Evolutionary conservation across 2,329 filamentous ascomycete species (phyloP).

Genomic region (Ophiobolus disseminans): DNA sequence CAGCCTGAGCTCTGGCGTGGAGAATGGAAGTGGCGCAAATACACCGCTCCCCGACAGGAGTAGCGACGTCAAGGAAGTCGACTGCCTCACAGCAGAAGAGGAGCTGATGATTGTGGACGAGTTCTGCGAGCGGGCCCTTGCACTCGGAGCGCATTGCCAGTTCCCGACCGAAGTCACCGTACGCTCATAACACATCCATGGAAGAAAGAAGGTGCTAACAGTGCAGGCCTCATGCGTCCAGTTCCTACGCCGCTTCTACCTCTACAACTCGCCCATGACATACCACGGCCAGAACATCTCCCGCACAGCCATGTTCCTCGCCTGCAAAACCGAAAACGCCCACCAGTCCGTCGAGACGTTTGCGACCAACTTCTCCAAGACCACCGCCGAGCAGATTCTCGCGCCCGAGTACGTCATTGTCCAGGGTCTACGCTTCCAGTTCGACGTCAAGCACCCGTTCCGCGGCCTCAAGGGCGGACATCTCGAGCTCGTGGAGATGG

Average conservation of each 20-base stretch:
- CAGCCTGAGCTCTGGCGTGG: constrained; percentile 33
- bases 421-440: constrained; percentile 89
- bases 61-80: constrained; percentile 59
- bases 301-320: constrained; percentile 89
- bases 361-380: constrained; percentile 51
- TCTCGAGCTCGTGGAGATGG: constrained; percentile 77
- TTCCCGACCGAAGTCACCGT: constrained; percentile 68
- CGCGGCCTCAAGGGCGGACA: constrained; percentile 84
- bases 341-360: constrained; percentile 74
- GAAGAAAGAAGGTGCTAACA: constrained; percentile 8
- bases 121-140: constrained; percentile 70
- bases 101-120: constrained; percentile 82
- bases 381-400: constrained; percentile 80
- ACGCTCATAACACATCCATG: constrained; percentile 15
- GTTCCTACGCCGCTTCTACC: constrained; percentile 92
- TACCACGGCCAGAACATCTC: constrained; percentile 91
- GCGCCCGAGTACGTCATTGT: constrained; percentile 92
- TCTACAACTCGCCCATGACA: constrained; percentile 94
- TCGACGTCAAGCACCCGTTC: constrained; percentile 91
- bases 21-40: constrained; percentile 44
- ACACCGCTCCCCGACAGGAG: constrained; percentile 26
- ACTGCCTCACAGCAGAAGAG: constrained; percentile 83
- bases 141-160: constrained; percentile 65
- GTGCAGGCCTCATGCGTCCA: constrained; percentile 79
- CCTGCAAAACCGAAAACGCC: constrained; percentile 88